phyloP scores from a whole-genome alignment of 1,139 yeast species.

The Blastobotrys indianensis region DNA sequence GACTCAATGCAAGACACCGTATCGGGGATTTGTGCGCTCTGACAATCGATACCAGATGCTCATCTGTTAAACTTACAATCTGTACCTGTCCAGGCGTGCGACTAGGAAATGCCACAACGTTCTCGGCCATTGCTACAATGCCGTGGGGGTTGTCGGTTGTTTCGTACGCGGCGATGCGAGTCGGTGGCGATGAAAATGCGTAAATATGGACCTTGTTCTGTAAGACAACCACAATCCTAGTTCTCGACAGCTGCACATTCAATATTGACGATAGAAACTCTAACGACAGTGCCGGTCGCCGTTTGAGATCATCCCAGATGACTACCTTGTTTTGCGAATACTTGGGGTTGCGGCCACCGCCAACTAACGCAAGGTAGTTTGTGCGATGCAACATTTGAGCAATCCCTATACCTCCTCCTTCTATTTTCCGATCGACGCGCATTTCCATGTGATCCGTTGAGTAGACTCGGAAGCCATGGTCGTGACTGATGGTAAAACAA shows the following conservation, averaged over 20 bases:
- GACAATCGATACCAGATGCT: conserved; percentile 61
- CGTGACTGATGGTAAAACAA: conserved; percentile 81
- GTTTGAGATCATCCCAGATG: conserved; percentile 87
- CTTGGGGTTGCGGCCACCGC: conserved; percentile 77
- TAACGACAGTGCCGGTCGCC: conserved; percentile 64
- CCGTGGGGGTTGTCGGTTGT: conserved; percentile 66
- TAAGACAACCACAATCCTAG: conserved; percentile 67
- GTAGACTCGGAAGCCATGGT: conserved; percentile 79
- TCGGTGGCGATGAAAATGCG: conserved; percentile 77
- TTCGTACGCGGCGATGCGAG: conserved; percentile 61
- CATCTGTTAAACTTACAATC: conserved; percentile 57
- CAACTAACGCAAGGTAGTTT: conserved; percentile 80
- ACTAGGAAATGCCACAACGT: conserved; percentile 66
- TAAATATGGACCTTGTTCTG: conserved; percentile 64
- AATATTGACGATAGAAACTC: conserved; percentile 72
- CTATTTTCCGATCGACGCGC: conserved; percentile 54
- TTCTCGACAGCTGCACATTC: conserved; percentile 68
- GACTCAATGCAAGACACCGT: conserved; percentile 60
- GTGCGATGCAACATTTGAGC: conserved; percentile 84
- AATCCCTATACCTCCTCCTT: conserved; percentile 60
- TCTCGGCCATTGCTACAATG: conserved; percentile 51
- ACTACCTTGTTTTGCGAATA: conserved; percentile 68
- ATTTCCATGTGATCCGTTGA: conserved; percentile 81
- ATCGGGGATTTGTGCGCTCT: conserved; percentile 78
- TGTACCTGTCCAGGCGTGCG: conserved; percentile 65